These are phyloP conservation scores for Glycine tomentella DNA, from an alignment of 306 rosid genomes.

Conservation along the genomic window DNA sequence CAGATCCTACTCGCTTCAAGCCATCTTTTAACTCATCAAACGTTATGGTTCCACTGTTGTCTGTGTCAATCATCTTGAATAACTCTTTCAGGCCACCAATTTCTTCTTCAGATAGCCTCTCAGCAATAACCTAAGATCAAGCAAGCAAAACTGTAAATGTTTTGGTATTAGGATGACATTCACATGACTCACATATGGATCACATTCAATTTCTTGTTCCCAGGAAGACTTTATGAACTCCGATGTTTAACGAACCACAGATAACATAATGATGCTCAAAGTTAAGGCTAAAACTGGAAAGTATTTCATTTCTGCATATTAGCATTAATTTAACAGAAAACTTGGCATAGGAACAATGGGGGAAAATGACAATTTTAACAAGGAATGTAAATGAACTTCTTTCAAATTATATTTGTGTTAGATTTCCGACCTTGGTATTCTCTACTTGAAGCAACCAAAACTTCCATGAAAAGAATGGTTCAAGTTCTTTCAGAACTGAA, in stretches of 20 bases:
- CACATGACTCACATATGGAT: conserved; percentile 22
- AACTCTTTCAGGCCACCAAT: conserved; percentile 69
- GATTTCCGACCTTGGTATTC: conserved; percentile 5
- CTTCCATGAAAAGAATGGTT: conserved; percentile 10
- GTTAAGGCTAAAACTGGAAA: background rate
- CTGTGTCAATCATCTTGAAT: conserved; percentile 68
- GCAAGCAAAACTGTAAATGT: conserved; percentile 36
- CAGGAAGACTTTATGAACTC: background rate
- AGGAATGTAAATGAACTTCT: background rate
- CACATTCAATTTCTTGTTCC: conserved; percentile 7
- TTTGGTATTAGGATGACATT: conserved; percentile 11
- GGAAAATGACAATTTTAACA: background rate
- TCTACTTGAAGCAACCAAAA: conserved; percentile 17
- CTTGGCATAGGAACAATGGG: background rate
- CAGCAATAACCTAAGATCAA: conserved; percentile 64
- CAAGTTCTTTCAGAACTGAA: conserved; percentile 22
- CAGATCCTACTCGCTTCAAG: conserved; percentile 66
- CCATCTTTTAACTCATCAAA: conserved; percentile 69
- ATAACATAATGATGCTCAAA: conserved; percentile 14
- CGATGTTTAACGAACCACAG: background rate
- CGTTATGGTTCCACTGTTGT: conserved; percentile 68
- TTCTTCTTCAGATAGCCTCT: conserved; percentile 72
- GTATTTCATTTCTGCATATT: background rate
- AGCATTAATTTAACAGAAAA: conserved; percentile 10
- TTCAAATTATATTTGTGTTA: conserved; percentile 23